Percentiles rank a stretch among this genome's conserved stretches.
These are phyloP conservation scores for Mucor circinelloides DNA, from an alignment of 371 early-diverging fungal species.

Conservation along the genomic window DNA sequence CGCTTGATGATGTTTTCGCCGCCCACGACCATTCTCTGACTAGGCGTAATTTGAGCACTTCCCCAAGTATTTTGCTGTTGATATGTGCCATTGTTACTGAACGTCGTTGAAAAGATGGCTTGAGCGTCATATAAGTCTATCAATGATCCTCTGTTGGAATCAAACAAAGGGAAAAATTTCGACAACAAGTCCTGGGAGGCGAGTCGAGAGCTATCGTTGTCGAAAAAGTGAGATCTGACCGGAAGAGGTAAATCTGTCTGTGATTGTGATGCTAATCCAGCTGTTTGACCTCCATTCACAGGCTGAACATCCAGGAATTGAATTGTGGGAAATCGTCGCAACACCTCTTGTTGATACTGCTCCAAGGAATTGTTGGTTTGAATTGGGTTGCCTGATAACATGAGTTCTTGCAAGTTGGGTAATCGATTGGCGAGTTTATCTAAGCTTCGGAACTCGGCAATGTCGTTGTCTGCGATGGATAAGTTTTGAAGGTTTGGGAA, in stretches of 20 bases:
- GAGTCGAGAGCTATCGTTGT: slow-evolving; percentile 37
- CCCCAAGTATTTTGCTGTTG: slow-evolving; percentile 35
- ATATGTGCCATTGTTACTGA: slow-evolving; percentile 22
- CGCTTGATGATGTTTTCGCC: slow-evolving; percentile 40
- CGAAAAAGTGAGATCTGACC: slow-evolving; percentile 31
- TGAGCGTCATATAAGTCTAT: slow-evolving; percentile 40
- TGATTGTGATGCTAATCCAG: neutral
- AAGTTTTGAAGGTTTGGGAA: slow-evolving; percentile 59
- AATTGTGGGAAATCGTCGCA: slow-evolving; percentile 25
- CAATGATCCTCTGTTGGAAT: slow-evolving; percentile 40
- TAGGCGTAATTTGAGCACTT: slow-evolving; percentile 3
- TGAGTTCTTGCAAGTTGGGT: slow-evolving; percentile 47
- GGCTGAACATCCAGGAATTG: slow-evolving; percentile 19
- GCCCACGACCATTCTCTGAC: slow-evolving; percentile 16
- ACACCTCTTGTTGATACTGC: slow-evolving; percentile 16
- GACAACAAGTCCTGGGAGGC: slow-evolving; percentile 42
- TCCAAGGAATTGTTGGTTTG: slow-evolving; percentile 27
- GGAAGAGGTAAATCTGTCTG: slow-evolving; percentile 13
- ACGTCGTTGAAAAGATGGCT: slow-evolving; percentile 35
- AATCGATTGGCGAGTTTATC: slow-evolving; percentile 48
- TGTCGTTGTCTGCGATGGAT: slow-evolving; percentile 60
- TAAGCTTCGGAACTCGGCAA: slow-evolving; percentile 50
- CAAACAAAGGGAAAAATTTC: slow-evolving; percentile 46
- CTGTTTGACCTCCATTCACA: slow-evolving; percentile 22
- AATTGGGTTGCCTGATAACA: slow-evolving; percentile 60